Conservation (phyloP, 768 basidiomycete genomes). For the Russula ochroleuca region DNA sequence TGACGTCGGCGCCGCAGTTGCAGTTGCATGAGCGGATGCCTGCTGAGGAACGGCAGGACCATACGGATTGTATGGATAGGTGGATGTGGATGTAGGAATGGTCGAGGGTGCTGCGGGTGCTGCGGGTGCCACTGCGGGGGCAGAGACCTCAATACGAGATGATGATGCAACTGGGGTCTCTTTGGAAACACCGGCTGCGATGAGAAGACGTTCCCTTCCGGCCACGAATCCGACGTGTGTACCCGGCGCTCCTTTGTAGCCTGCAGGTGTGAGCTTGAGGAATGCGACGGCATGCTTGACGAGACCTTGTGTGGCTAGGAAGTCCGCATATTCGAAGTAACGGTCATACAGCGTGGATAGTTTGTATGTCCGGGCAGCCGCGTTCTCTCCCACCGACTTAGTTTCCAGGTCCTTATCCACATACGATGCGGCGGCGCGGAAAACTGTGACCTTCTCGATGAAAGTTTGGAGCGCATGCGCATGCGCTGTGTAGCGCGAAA, state of each 20-base stretch:
- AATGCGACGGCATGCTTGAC: conserved; percentile 77
- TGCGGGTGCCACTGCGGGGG: conserved; percentile 24
- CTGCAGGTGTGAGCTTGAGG: conserved; percentile 70
- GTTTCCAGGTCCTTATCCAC: conserved; percentile 62
- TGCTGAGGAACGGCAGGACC: conserved; percentile 28
- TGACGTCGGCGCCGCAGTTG: conserved; percentile 26
- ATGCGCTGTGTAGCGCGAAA: conserved; percentile 71
- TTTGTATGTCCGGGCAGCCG: conserved; percentile 66
- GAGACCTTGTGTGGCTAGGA: conserved; percentile 87
- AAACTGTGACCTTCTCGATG: conserved; percentile 94
- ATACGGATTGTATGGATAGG: conserved; percentile 27
- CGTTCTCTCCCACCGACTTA: conserved; percentile 37
- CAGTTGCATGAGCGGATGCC: conserved; percentile 23
- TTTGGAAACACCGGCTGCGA: conserved; percentile 35
- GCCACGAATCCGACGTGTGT: conserved; percentile 39
- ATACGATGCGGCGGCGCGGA: conserved; percentile 82
- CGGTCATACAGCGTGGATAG: conserved; percentile 83
- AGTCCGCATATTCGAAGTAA: conserved; percentile 93
- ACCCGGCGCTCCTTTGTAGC: conserved; percentile 62
- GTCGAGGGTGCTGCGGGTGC: conserved; percentile 28
- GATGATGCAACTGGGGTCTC: conserved; percentile 31
- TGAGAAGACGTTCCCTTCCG: conserved; percentile 46
- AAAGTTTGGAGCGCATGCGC: conserved; percentile 87
- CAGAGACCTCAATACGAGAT: conserved; percentile 26
- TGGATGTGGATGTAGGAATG: conserved; percentile 19